Percentiles rank a stretch among this genome's conserved stretches.
Evolutionary conservation across 306 rosid species (phyloP).

Genomic region (Styphnolobium japonicum): DNA sequence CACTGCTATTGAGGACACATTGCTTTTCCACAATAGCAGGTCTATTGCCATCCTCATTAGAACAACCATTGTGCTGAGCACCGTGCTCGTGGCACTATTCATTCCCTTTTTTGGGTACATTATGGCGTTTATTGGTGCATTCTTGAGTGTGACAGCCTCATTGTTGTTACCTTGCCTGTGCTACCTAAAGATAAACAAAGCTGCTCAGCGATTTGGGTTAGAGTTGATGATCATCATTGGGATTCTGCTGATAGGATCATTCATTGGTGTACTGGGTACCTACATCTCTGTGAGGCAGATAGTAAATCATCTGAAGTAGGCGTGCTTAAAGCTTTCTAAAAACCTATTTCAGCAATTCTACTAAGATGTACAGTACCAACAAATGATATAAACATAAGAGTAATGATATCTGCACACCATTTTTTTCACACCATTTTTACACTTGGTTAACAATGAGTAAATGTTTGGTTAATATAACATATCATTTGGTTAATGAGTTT

Average conservation of each 20-base stretch:
- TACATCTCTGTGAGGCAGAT: conserved; percentile 45
- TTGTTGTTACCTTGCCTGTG: conserved; percentile 58
- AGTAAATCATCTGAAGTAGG: conserved; percentile 26
- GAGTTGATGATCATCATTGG: conserved; percentile 41
- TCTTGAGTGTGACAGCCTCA: conserved; percentile 40
- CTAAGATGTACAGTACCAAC: not conserved
- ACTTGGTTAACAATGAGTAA: too few relatives aligned
- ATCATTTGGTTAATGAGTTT: too few relatives aligned
- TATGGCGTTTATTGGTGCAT: conserved; percentile 69
- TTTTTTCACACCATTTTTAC: too few relatives aligned
- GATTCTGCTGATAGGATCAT: conserved; percentile 43
- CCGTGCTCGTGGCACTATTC: conserved; percentile 46
- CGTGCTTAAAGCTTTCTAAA: not conserved
- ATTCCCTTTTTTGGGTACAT: conserved; percentile 65
- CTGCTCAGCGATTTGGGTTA: conserved; percentile 40
- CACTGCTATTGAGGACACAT: conserved; percentile 49
- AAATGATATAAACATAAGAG: too few relatives aligned
- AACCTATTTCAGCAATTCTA: not conserved
- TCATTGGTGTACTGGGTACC: conserved; percentile 52
- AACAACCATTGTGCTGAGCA: conserved; percentile 48
- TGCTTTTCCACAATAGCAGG: conserved; percentile 11
- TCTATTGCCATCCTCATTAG: conserved; percentile 40
- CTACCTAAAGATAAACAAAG: conserved; percentile 63
- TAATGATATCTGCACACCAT: too few relatives aligned
- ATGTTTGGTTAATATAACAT: too few relatives aligned